Evolutionary conservation across 495 filamentous ascomycete species (phyloP), one percentile per base, ranked within the genome.

Genomic region (Tuber aestivum): DNA sequence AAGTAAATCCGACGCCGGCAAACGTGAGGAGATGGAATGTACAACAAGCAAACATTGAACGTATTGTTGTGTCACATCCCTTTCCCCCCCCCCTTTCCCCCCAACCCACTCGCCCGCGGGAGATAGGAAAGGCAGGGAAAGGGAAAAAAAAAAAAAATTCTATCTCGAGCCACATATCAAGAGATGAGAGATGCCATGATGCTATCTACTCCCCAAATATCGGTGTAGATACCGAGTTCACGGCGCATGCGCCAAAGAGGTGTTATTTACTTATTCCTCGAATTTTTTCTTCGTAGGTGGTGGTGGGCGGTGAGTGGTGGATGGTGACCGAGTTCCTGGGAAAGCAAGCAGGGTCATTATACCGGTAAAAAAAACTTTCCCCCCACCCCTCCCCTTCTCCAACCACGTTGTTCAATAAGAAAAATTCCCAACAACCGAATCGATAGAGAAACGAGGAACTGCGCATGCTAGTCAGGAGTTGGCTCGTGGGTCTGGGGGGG

Each of bases 171-270:
- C 56, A 65, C 56, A 65, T 65, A 65, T 65, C 56, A 65, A 65
- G 56, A 65, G 56, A 65, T 65, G 56, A 65, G 50, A 50, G 56
- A 61, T 61, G 56, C 56, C 56, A 61, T 61, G 56, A 65, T 35
- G 27, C 56, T 65, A 27, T 27, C 50, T 65, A 65, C 27, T 65
- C n/a, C n/a, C 14, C 56, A 35, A 65, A 35, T 35, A 10, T 18
- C 16, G 27, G 27, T 27, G n/a, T 16, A 65, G 12, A 32, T 65
- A 65, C 56, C 56, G 27, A 65, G 18, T 32, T 32, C 27, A 65
- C 56, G 56, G 56, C n/a, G 32, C 56, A 65, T 65, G 56, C 23
- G 3, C 32, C n/a, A 65, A 32, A 32, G 12, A 16, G 56, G n/a
- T 32, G 18, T 14, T 65, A 35, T 65, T 14, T 32, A 14, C 14